phyloP scores from a whole-genome alignment of 2,329 filamentous ascomycete genomes.

The Epichloe sibirici region DNA sequence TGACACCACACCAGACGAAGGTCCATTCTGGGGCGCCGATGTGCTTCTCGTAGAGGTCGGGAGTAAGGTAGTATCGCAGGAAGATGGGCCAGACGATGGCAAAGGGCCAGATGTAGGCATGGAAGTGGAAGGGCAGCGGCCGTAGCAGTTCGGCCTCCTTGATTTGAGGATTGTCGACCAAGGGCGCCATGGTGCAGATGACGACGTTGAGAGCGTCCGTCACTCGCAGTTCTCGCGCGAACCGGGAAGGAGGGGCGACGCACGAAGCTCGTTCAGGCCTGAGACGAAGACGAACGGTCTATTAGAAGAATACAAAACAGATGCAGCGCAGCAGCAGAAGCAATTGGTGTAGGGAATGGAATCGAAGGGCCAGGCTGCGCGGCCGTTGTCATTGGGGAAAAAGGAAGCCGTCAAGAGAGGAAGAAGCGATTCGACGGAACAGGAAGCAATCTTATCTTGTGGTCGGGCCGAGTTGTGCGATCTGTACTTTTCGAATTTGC shows the following conservation, averaged over 20 bases:
- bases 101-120: slow-evolving; percentile 91
- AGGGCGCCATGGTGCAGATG: slow-evolving; percentile 48
- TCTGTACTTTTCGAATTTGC: slow-evolving; percentile 5
- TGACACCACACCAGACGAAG: slow-evolving; percentile 82
- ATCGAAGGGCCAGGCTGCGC: slow-evolving; percentile 1
- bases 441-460: not conserved
- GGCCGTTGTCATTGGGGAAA: slow-evolving; percentile 3
- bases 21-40: slow-evolving; percentile 97
- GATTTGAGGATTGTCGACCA: slow-evolving; percentile 89
- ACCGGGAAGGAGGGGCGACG: not conserved
- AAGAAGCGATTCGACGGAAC: not conserved
- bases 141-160: slow-evolving; percentile 77
- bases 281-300: not conserved
- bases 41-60: slow-evolving; percentile 77
- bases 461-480: too few relatives aligned
- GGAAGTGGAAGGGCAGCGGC: slow-evolving; percentile 67
- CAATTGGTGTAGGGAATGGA: not conserved
- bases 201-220: not conserved
- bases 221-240: not conserved
- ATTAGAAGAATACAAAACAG: not conserved
- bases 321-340: not conserved
- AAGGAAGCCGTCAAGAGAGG: not conserved
- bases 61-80: slow-evolving; percentile 72
- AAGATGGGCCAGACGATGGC: slow-evolving; percentile 85
- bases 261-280: not conserved